phyloP scores from a whole-genome alignment of 2,329 filamentous ascomycete genomes.

The Talaromyces pinophilus region DNA sequence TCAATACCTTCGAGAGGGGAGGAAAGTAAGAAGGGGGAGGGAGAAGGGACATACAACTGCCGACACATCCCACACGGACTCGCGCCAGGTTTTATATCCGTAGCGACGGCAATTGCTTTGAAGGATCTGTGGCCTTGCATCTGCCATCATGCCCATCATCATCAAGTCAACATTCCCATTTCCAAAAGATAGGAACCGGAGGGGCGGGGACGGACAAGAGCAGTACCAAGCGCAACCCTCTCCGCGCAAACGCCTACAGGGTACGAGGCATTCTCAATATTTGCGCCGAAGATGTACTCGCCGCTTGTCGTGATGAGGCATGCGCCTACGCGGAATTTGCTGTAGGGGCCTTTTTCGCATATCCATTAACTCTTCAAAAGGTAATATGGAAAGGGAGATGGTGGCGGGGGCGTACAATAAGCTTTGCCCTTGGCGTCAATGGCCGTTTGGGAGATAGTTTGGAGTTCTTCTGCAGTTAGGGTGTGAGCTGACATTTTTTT shows the following conservation, averaged over 20 bases:
- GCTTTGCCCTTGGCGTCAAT: constrained; percentile 72
- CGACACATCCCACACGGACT: constrained; percentile 94
- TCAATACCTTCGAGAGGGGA: background rate
- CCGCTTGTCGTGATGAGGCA: constrained; percentile 66
- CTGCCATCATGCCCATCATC: constrained; percentile 26
- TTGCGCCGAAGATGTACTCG: constrained; percentile 70
- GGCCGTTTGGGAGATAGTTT: constrained; percentile 62
- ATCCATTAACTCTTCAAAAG: background rate
- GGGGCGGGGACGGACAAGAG: constrained; percentile 55
- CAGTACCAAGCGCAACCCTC: constrained; percentile 80
- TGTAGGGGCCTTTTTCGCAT: constrained; percentile 67
- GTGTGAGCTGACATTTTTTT: constrained; percentile 28
- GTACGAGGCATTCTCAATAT: constrained; percentile 91
- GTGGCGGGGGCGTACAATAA: constrained; percentile 61
- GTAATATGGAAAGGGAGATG: too few species aligned
- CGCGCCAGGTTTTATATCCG: constrained; percentile 67
- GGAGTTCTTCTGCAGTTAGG: constrained; percentile 66
- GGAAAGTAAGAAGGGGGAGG: background rate
- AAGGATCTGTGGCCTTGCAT: constrained; percentile 57
- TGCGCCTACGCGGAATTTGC: constrained; percentile 85
- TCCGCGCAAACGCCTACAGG: constrained; percentile 96
- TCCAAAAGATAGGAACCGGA: background rate
- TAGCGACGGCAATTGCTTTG: constrained; percentile 80
- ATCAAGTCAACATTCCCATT: background rate
- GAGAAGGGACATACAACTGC: constrained; percentile 65